phyloP scores from a whole-genome alignment of 495 filamentous ascomycete species.

The Neurospora cerealis region DNA sequence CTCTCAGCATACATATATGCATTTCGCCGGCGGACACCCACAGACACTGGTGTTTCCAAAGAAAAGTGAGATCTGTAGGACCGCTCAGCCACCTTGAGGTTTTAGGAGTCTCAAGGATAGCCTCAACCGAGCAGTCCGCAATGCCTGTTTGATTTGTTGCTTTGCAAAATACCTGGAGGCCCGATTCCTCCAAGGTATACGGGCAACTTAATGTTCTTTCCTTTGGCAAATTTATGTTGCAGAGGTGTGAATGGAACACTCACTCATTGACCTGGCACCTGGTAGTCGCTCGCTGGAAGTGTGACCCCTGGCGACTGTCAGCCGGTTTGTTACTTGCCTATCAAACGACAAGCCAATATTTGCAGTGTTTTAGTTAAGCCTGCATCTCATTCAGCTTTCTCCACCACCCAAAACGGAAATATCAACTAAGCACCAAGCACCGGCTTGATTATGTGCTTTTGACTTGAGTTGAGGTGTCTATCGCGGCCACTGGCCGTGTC shows the following conservation, averaged over 20 bases:
- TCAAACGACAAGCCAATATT: not conserved
- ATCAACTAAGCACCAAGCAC: not conserved
- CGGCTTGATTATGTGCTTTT: too few relatives aligned
- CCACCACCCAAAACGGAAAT: not conserved
- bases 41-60: too few relatives aligned
- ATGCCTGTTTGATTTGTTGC: too few relatives aligned
- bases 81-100: not conserved
- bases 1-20: not conserved
- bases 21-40: not conserved
- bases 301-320: not conserved
- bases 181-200: not conserved
- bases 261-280: not conserved
- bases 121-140: not conserved
- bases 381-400: not conserved
- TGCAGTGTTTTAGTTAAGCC: not conserved
- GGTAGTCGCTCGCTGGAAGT: not conserved
- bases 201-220: not conserved
- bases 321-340: not conserved
- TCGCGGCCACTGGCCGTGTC: too few relatives aligned
- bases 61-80: not conserved
- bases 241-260: not conserved
- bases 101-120: not conserved
- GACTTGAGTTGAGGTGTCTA: too few relatives aligned
- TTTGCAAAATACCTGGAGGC: too few relatives aligned
- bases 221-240: not conserved